Evolutionary conservation across 2,329 filamentous ascomycete species (phyloP).

Genomic region (Calonectria crousiana): DNA sequence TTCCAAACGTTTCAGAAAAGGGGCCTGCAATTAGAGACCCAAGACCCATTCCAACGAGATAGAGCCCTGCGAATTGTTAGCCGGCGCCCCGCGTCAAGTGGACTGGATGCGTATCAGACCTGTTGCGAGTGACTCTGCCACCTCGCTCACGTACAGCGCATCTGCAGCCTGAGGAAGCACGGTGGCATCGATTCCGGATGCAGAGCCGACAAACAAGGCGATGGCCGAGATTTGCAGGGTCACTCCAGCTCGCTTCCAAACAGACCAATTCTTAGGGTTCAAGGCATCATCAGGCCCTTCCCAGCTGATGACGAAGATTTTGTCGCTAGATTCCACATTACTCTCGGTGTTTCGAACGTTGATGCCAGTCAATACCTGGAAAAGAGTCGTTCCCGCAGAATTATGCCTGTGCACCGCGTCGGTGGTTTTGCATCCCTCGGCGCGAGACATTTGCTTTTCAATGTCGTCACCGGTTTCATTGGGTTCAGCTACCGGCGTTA

Average conservation of each 20-base stretch:
- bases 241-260: conserved; percentile 51
- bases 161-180: conserved; percentile 58
- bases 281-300: conserved; percentile 53
- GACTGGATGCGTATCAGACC: conserved; percentile 35
- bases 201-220: conserved; percentile 62
- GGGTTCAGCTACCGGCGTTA: not conserved
- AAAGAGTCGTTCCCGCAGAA: conserved; percentile 36
- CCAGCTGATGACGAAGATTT: conserved; percentile 49
- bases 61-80: conserved; percentile 35
- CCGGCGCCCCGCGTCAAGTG: not conserved
- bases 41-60: conserved; percentile 52
- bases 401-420: conserved; percentile 25
- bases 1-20: conserved; percentile 53
- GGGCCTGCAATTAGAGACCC: conserved; percentile 53
- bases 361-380: conserved; percentile 47
- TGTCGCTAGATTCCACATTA: conserved; percentile 40
- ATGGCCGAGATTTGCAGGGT: conserved; percentile 60
- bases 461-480: not conserved
- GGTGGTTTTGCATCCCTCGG: conserved; percentile 17
- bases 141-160: conserved; percentile 61
- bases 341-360: conserved; percentile 42
- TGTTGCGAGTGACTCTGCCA: conserved; percentile 63
- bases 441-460: not conserved
- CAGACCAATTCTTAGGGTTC: conserved; percentile 60
- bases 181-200: conserved; percentile 65